These are phyloP conservation scores for Claviceps monticola DNA, from an alignment of 2,329 filamentous ascomycete species.

Conservation along the genomic window DNA sequence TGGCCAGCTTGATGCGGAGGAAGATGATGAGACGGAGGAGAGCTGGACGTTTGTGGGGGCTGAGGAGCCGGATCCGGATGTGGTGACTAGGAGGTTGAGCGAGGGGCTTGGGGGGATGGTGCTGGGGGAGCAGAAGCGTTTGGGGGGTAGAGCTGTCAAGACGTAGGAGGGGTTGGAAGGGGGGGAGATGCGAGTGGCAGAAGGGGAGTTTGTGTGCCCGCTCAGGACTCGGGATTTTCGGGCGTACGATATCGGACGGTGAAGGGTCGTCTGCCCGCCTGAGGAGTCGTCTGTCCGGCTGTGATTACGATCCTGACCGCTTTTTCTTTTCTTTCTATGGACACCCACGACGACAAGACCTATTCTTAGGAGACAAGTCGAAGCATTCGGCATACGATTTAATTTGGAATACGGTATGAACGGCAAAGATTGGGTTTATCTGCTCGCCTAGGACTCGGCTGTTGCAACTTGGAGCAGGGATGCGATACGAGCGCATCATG, in stretches of 20 bases:
- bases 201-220: neutral
- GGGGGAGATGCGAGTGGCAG: neutral
- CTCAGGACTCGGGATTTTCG: no score
- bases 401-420: neutral
- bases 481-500: no score
- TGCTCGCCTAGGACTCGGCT: no score
- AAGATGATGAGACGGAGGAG: slow-evolving; percentile 53
- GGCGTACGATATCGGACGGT: no score
- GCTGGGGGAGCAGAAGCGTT: slow-evolving; percentile 10
- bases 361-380: neutral
- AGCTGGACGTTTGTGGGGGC: slow-evolving; percentile 81
- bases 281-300: no score
- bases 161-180: neutral
- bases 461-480: no score
- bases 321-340: neutral
- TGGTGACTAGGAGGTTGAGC: slow-evolving; percentile 26
- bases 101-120: slow-evolving; percentile 16
- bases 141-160: slow-evolving; percentile 11
- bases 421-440: neutral
- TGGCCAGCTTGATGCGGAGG: slow-evolving; percentile 23
- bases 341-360: neutral
- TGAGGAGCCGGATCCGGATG: slow-evolving; percentile 32
- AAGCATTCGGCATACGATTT: neutral
- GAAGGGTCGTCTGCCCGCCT: no score
- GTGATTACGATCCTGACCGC: neutral